Evolutionary conservation across 1,139 yeast species (phyloP), one percentile per base, ranked within the genome.

Genomic region (Blastobotrys niveus): DNA sequence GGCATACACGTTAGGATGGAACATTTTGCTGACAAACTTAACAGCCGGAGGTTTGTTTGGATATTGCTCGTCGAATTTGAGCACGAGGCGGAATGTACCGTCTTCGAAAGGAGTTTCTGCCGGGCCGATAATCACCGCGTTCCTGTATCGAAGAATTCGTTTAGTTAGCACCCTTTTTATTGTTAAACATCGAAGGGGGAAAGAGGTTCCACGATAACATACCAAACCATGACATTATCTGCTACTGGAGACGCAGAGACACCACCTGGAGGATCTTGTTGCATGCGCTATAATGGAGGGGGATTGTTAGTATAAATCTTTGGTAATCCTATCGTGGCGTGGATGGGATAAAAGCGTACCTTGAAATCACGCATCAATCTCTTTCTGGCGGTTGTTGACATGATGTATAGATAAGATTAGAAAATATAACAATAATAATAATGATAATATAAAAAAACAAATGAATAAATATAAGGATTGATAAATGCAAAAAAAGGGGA

Each of bases 351-450:
- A 34, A 68, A n/a, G n/a, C 82, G 45, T 69, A 80, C 86, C 68
- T 88, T 89, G 69, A 91, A 88, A 68, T 91, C 98, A 65, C 98
- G 86, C 97, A 91, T 91, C 58, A 91, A 79, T 71, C 98, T 81
- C 78, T 96, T 83, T 65, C 96, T 81, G 9, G 98, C 98, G 24
- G 96, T 94, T 3, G 98, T 91, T 12, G 97, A 89, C 98, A 91
- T 91, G 25, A n/a, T 40, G 10, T 17, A n/a, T 6, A 21, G 9
- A 10, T 7, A 24, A 24, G 10, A 24, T 5, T 5, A 22, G n/a
- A 9, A 36, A 22, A 25, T 10, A 18, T 12, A 12, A 4, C 7
- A 12, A 15, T 10, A 34, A 3, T 17, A n/a, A 9, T 18, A 33
- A 18, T 17, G 20, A 8, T 17, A 17, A 32, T 32, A 5, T 32